Base-by-base conservation (phyloP, 495 filamentous ascomycete species). In the Penicillium steckii region DNA sequence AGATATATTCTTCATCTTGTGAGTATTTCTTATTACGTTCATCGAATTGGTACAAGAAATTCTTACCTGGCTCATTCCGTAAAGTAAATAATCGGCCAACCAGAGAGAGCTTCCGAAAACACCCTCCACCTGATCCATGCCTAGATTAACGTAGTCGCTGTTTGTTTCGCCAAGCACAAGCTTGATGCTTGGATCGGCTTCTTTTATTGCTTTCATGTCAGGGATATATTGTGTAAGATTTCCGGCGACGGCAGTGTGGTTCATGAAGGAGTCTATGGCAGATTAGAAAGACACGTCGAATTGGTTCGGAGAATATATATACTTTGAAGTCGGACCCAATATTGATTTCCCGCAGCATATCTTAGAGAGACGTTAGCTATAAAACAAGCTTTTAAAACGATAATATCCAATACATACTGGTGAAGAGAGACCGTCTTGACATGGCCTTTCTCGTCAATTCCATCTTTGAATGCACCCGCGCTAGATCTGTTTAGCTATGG, bases 101-200 rank as follows among this genome's bases (percentile, higher is more conserved):
- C 50, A 58, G 7, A 58, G 45, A 2, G 55, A 58, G 15, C 56
- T 55, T 29, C 56, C 56, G n/a, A 59, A 59, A 18, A 59, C 56
- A 6, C 56, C 56, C 29, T 59, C 56, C 3, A 55, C 47, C 24
- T 55, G 47, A 15, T 33, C 24, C 56, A 59, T 59, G 43, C 48
- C 40, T 1, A 59, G 30, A 27, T 59, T 59, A 2, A 52, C 43
- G 12, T 54, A 54, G 56, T 59, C 52, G 38, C 56, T 59, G 24
- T 59, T 59, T 19, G 56, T 59, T 30, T 59, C 56, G 12, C 56
- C 56, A 0, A 59, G 48, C 12, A 59, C 26, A 25, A 59, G 52
- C 32, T 29, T 21, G 30, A 59, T 55, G 12, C 33, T 40, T 2
- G 56, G 52, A 12, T 52, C 26, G 22, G 46, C 18, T 8, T 43